Percentiles rank a stretch among this genome's conserved stretches.
These are phyloP conservation scores for Ogataea degrootiae DNA, from an alignment of 805 yeast genomes.

Conservation along the genomic window DNA sequence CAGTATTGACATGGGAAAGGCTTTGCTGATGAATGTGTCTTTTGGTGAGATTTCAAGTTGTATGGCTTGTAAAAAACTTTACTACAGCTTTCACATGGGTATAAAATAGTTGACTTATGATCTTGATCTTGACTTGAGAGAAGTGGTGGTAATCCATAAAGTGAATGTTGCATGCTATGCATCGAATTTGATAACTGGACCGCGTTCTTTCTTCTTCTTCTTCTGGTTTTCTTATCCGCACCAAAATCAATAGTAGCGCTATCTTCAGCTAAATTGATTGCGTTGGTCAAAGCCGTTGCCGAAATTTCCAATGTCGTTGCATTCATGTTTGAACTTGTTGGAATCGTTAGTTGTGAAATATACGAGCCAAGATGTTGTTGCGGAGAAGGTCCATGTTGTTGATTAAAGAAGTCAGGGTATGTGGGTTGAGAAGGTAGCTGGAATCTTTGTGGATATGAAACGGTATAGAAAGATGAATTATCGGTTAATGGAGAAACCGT, in stretches of 20 bases:
- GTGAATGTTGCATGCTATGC: not conserved
- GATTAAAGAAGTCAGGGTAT: not conserved
- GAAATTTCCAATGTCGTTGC: not conserved
- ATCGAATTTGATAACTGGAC: not conserved
- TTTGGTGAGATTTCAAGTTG: conserved; percentile 46
- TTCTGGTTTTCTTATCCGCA: conserved; percentile 1
- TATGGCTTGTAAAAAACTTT: conserved; percentile 45
- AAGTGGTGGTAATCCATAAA: not conserved
- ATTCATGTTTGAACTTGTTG: not conserved
- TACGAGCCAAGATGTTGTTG: not conserved
- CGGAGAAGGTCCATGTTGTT: not conserved
- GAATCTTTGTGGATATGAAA: conserved; percentile 1
- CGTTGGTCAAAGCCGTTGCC: not conserved
- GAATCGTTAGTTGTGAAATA: not conserved
- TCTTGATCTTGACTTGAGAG: not conserved
- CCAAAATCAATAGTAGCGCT: not conserved
- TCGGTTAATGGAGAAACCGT: not conserved
- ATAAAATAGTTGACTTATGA: conserved; percentile 12
- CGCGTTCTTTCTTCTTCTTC: not conserved
- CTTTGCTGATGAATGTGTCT: conserved; percentile 57
- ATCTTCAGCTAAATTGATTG: conserved; percentile 1
- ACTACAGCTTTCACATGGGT: conserved; percentile 39
- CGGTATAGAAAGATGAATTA: not conserved
- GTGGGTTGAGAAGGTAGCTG: conserved; percentile 1
- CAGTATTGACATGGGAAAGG: conserved; percentile 67